These are phyloP conservation scores for Sclerospora graminicola DNA, from an alignment of 352 stramenopile genomes.

Conservation along the genomic window DNA sequence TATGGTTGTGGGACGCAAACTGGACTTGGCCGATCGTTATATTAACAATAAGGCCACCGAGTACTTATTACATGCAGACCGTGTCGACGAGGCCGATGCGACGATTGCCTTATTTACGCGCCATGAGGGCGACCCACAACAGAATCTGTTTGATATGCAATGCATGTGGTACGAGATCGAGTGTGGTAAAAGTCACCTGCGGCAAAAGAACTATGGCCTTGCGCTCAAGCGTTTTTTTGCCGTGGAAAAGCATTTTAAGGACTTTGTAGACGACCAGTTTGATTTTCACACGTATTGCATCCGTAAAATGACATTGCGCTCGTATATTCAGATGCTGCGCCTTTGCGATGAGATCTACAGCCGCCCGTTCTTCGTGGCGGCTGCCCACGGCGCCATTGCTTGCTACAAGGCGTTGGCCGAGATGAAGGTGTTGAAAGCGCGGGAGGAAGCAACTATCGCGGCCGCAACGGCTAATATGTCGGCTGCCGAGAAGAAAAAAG, in stretches of 20 bases:
- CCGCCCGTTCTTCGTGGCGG: constrained; percentile 82
- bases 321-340: constrained; percentile 92
- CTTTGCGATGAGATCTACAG: constrained; percentile 90
- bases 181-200: constrained; percentile 47
- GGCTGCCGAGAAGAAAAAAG: constrained; percentile 90
- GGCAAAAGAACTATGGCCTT: constrained; percentile 59
- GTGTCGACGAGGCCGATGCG: constrained; percentile 87
- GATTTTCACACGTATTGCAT: constrained; percentile 99
- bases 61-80: constrained; percentile 91
- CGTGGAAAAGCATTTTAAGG: constrained; percentile 96
- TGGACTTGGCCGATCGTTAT: constrained; percentile 96
- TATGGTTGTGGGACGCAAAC: constrained; percentile 86
- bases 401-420: constrained; percentile 87
- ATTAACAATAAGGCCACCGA: constrained; percentile 99
- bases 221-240: constrained; percentile 92
- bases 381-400: constrained; percentile 82
- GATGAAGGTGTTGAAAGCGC: constrained; percentile 32
- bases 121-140: constrained; percentile 93
- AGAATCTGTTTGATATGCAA: constrained; percentile 98
- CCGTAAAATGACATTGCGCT: constrained; percentile 94
- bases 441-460: constrained; percentile 18
- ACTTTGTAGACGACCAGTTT: constrained; percentile 98
- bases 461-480: constrained; percentile 80
- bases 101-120: constrained; percentile 95
- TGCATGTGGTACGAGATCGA: constrained; percentile 98